Percentiles rank a stretch among this genome's conserved stretches.
Evolutionary conservation across 805 yeast species (phyloP).

Genomic region (Lipomyces spencermartinsiae): DNA sequence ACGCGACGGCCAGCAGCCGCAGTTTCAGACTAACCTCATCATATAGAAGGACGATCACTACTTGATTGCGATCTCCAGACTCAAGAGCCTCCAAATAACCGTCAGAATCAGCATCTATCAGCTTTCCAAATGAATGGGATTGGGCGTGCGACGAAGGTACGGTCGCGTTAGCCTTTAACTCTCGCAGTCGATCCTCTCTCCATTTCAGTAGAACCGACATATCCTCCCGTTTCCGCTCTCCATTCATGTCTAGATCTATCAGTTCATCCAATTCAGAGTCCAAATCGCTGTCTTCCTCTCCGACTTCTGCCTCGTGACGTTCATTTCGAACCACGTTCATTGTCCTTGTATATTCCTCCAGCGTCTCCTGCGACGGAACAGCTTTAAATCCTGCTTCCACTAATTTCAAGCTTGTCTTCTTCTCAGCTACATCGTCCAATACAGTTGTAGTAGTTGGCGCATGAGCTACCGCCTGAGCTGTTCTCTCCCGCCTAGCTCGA

Average conservation of each 20-base stretch:
- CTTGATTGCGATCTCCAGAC: conserved; percentile 3
- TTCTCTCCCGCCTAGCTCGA: not conserved
- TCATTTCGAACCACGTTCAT: not conserved
- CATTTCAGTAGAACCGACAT: conserved; percentile 14
- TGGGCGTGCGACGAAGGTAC: not conserved
- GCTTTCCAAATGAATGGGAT: conserved; percentile 7
- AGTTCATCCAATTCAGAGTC: conserved; percentile 21
- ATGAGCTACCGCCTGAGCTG: conserved; percentile 8
- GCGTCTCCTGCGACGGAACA: not conserved
- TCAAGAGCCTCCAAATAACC: conserved; percentile 18
- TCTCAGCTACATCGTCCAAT: conserved; percentile 15
- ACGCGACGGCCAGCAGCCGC: not conserved
- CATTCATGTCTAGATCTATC: conserved; percentile 11
- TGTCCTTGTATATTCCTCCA: not conserved
- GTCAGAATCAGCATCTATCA: conserved; percentile 7
- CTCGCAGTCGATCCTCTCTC: conserved; percentile 19
- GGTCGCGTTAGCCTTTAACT: not conserved
- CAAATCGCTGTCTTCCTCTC: conserved; percentile 4
- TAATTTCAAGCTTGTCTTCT: not conserved
- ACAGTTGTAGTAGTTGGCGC: conserved; percentile 16
- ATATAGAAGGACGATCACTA: conserved; percentile 16
- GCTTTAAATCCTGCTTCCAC: not conserved
- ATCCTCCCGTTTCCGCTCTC: conserved; percentile 19
- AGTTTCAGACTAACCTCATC: conserved; percentile 15
- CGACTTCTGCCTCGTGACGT: not conserved